Evolutionary conservation across 1,139 yeast species (phyloP), one percentile per base, ranked within the genome.

Genomic region (Protomyces macrosporus): DNA sequence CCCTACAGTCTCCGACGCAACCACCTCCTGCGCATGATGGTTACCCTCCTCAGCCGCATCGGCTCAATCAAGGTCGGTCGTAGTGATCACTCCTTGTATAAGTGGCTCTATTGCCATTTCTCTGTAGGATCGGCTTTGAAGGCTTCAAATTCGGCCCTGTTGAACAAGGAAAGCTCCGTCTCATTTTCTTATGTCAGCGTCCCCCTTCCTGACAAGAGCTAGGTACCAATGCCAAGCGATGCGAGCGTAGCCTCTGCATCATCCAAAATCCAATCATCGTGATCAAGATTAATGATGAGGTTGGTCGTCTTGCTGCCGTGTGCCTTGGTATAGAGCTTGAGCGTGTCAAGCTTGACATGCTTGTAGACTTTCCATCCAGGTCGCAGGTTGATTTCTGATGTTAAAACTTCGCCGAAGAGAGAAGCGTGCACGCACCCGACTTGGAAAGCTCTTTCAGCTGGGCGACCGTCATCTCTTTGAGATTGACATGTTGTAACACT

Each of bases 241-340:
- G 77, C 77, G 62, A 90, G 79, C 3, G 79, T 75, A 70, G 78
- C 80, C 12, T 75, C 75, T 3, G 74, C 74, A 42, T 79, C 79
- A 1, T 71, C 69, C 67, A 93, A 75, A 3, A 88, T 78, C 91
- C 95, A 87, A 65, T 82, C 85, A 4, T 82, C 84, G 71, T 87
- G 84, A 39, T 90, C 97, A 74, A 93, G 83, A 74, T 93, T 93
- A 67, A 95, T 88, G 58, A 90, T 95, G 69, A 93, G 79, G 72
- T 93, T 90, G 85, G 90, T 88, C 1, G 97, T 89, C 76, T 68
- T 54, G 23, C 53, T 96, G 6, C 96, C 96, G 74, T 93, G 98
- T 0, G 98, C 98, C 72, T 89, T 90, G 45, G 97, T 88, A 75
- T 93, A 93, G 16, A 93, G 81, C 75, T 95, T 93, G 67, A 93